Conservation (phyloP, 495 filamentous ascomycete species). For the Podospora tetraspora region DNA sequence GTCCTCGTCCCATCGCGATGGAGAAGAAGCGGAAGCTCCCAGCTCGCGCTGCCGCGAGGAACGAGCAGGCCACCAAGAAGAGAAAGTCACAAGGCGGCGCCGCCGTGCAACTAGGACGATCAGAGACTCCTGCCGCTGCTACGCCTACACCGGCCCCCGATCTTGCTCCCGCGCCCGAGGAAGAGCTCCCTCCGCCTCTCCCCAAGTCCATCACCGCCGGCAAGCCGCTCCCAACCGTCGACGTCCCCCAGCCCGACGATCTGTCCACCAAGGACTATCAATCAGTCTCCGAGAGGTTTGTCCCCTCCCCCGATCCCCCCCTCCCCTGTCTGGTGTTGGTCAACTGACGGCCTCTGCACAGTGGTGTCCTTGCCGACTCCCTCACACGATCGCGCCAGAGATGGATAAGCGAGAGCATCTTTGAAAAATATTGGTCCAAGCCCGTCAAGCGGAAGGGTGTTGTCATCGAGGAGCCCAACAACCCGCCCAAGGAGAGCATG, state of each 20-base stretch:
- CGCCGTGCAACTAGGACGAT: constrained; percentile 23
- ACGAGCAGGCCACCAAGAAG: constrained; percentile 48
- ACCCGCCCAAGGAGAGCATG: constrained; percentile 85
- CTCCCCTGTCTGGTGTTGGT: not conserved
- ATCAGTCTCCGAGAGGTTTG: constrained; percentile 75
- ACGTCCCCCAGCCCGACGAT: constrained; percentile 59
- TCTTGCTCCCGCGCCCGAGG: constrained; percentile 24
- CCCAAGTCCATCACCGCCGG: constrained; percentile 50
- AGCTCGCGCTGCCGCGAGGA: constrained; percentile 47
- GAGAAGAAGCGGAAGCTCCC: constrained; percentile 55
- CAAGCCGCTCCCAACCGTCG: constrained; percentile 68
- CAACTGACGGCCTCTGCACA: constrained; percentile 31
- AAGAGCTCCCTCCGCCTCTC: constrained; percentile 51
- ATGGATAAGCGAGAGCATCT: constrained; percentile 84
- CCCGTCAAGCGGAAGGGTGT: constrained; percentile 74
- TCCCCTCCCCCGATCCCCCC: not conserved
- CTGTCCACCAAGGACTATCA: constrained; percentile 69
- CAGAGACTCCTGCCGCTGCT: constrained; percentile 32
- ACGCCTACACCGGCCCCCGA: constrained; percentile 19
- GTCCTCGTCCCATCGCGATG: constrained; percentile 32
- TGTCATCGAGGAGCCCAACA: constrained; percentile 61
- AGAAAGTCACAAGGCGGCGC: constrained; percentile 21
- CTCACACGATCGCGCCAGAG: constrained; percentile 76
- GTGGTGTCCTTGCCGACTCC: constrained; percentile 78
- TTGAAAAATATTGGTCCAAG: constrained; percentile 92